Conservation (phyloP, 805 yeast species). For the Torulaspora gathmanii region DNA sequence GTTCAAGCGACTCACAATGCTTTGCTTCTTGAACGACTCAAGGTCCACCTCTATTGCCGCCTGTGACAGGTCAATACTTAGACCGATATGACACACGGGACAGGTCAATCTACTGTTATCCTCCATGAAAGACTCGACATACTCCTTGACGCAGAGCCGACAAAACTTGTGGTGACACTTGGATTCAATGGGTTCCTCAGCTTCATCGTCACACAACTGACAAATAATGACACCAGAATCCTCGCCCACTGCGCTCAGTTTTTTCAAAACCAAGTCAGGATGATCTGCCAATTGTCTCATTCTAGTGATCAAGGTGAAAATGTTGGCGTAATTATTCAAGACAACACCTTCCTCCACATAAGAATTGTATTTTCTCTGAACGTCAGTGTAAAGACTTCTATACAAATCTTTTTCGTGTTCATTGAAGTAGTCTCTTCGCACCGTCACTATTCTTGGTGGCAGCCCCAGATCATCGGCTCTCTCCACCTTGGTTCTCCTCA, state of each 20-base stretch:
- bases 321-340: conserved; percentile 92
- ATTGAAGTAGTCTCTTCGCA: conserved; percentile 81
- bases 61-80: conserved; percentile 83
- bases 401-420: conserved; percentile 94
- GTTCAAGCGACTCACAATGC: conserved; percentile 82
- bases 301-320: conserved; percentile 89
- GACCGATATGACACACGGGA: conserved; percentile 93
- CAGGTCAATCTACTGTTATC: conserved; percentile 67
- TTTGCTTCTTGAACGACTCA: conserved; percentile 49
- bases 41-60: conserved; percentile 69
- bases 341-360: conserved; percentile 96
- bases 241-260: conserved; percentile 44
- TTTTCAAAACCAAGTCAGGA: conserved; percentile 86
- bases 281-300: conserved; percentile 99
- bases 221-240: conserved; percentile 59
- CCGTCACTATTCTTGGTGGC: conserved; percentile 92
- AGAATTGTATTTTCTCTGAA: conserved; percentile 81
- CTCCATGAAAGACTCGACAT: conserved; percentile 66
- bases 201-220: conserved; percentile 94
- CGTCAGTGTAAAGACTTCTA: conserved; percentile 79
- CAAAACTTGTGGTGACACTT: conserved; percentile 94
- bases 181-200: conserved; percentile 94
- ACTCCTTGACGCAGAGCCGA: conserved; percentile 86
- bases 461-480: conserved; percentile 96
- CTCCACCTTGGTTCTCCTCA: conserved; percentile 91